Evolutionary conservation across 2,329 filamentous ascomycete genomes (phyloP).

Genomic region (Chaetomium sp.): DNA sequence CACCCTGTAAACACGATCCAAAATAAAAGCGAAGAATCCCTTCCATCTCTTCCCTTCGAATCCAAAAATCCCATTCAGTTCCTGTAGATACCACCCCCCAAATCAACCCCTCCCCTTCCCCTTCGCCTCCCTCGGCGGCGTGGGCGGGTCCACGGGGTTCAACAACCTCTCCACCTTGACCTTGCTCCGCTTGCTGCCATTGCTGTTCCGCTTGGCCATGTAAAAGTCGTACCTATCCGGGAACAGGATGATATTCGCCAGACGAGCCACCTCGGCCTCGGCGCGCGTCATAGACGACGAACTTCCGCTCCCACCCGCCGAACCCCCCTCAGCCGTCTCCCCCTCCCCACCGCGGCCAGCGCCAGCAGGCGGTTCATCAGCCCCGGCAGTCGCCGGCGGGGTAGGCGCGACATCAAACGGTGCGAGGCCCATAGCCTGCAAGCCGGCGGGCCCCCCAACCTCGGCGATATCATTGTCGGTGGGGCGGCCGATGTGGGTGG

Average conservation of each 20-base stretch:
- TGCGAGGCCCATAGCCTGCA: slow-evolving; percentile 61
- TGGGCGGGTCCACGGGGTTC: slow-evolving; percentile 1
- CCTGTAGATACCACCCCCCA: background rate
- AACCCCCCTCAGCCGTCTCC: slow-evolving; percentile 31
- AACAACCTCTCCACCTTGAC: slow-evolving; percentile 17
- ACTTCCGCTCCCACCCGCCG: slow-evolving; percentile 9
- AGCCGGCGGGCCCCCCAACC: slow-evolving; percentile 52
- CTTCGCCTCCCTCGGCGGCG: background rate
- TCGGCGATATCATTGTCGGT: slow-evolving; percentile 55
- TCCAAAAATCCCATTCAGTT: background rate
- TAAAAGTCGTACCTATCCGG: slow-evolving; percentile 55
- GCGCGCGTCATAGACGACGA: slow-evolving; percentile 39
- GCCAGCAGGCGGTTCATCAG: background rate
- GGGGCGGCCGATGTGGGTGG: slow-evolving; percentile 51
- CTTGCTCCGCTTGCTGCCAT: slow-evolving; percentile 27
- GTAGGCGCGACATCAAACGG: slow-evolving; percentile 51
- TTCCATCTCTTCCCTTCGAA: background rate
- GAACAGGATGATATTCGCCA: slow-evolving; percentile 61
- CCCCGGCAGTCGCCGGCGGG: slow-evolving; percentile 36
- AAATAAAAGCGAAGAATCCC: background rate
- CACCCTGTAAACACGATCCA: slow-evolving; percentile 11
- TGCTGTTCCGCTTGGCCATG: slow-evolving; percentile 44
- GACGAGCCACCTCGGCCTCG: slow-evolving; percentile 55
- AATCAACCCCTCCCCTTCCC: background rate
- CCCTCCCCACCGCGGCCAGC: slow-evolving; percentile 33